A percentile compares a stretch with the other conserved stretches of the same genome.
phyloP scores from a whole-genome alignment of 179 eudicot species.

The Spinacia oleracea region DNA sequence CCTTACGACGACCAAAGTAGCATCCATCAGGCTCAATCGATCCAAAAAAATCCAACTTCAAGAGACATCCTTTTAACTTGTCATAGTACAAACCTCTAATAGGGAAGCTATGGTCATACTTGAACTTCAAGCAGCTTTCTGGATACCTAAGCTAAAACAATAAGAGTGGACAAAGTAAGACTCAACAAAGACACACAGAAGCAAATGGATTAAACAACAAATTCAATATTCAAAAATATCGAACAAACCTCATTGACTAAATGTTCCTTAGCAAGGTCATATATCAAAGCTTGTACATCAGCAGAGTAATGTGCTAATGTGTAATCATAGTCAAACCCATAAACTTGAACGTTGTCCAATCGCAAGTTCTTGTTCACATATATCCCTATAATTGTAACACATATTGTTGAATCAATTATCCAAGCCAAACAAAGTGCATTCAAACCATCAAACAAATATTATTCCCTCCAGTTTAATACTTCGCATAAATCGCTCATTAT shows the following conservation, averaged over 20 bases:
- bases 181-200: not conserved
- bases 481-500: no score
- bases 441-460: not conserved
- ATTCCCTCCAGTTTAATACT: no score
- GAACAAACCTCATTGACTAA: slow-evolving; percentile 84
- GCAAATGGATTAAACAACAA: not conserved
- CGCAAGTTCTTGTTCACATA: slow-evolving; percentile 91
- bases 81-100: slow-evolving; percentile 93
- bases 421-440: slow-evolving; percentile 1
- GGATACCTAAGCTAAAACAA: slow-evolving; percentile 85
- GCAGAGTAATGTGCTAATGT: slow-evolving; percentile 94
- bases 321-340: slow-evolving; percentile 96
- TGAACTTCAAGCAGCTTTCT: slow-evolving; percentile 81
- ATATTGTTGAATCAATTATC: not conserved
- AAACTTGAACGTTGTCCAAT: slow-evolving; percentile 80
- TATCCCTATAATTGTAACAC: slow-evolving; percentile 52
- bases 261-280: slow-evolving; percentile 92
- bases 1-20: slow-evolving; percentile 94
- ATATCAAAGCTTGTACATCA: slow-evolving; percentile 73
- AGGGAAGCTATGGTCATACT: slow-evolving; percentile 80
- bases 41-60: slow-evolving; percentile 97
- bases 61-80: slow-evolving; percentile 82
- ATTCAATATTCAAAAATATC: not conserved
- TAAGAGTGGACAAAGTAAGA: slow-evolving; percentile 10
- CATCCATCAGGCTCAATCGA: slow-evolving; percentile 96